Conservation (phyloP, 2,329 filamentous ascomycete species). For the Talaromyces sp. region DNA sequence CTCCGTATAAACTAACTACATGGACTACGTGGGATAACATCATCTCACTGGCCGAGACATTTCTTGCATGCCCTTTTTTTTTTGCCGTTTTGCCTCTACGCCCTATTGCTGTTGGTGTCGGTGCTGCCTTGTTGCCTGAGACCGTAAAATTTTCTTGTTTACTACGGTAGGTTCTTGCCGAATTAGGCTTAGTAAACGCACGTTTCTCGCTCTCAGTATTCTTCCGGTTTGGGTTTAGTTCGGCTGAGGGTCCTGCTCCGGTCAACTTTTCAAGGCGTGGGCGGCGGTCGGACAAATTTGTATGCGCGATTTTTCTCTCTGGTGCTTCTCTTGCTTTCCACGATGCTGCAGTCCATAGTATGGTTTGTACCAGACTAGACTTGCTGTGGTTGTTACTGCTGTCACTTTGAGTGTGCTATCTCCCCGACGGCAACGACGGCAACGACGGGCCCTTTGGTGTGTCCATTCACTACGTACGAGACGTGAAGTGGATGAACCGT, state of each 20-base stretch:
- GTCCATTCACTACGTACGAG: background rate
- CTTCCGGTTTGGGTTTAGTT: background rate
- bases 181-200: background rate
- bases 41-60: background rate
- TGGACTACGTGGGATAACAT: background rate
- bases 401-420: background rate
- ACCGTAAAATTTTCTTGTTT: background rate
- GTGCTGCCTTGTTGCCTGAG: background rate
- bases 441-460: background rate
- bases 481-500: background rate
- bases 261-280: conserved; percentile 8
- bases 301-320: conserved; percentile 18
- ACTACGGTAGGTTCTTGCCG: background rate
- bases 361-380: background rate
- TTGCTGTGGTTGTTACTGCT: background rate
- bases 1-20: background rate
- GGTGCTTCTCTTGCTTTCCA: background rate
- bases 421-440: conserved; percentile 10
- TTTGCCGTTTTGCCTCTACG: background rate
- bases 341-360: background rate
- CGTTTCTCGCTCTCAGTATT: conserved; percentile 1
- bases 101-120: too few species aligned
- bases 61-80: background rate
- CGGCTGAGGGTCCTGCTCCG: background rate
- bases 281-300: conserved; percentile 18